Evolutionary conservation across 495 filamentous ascomycete genomes (phyloP), one percentile per base, ranked within the genome.

Genomic region (Chaetomidium leptoderma): DNA sequence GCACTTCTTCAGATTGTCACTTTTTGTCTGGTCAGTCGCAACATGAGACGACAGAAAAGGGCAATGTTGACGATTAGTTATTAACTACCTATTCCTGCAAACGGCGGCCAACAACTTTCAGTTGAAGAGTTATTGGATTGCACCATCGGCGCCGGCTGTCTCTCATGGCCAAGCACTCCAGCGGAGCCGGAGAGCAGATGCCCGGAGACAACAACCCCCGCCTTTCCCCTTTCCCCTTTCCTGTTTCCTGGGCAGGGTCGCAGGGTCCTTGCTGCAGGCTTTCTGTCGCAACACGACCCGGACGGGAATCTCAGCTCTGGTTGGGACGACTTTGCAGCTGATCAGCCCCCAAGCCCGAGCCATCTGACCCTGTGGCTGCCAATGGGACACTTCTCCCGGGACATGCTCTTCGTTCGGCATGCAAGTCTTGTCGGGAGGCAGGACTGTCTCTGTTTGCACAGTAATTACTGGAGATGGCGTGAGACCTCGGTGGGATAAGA

Each of bases 211-310:
- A 8, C n/a, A 19, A 39, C 24, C 35, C 49, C 49, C 49, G 33
- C 33, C 49, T 39, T 52, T 40, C 17, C 49, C 33, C 14, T 50
- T 50, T 36, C 11, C 16, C 35, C n/a, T n/a, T n/a, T n/a, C n/a
- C n/a, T n/a, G n/a, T n/a, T n/a, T n/a, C n/a, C n/a, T n/a, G n/a
- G 35, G 49, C 35, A 7, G 42, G 45, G 2, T n/a, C 24, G 44
- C 44, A 26, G 47, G 30, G 32, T 26, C 30, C 19, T 29, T 51
- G 33, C 30, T 36, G 47, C 42, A 35, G 30, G 17, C 40, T 11
- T 4, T n/a, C 43, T 29, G 23, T 16, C n/a, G n/a, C n/a, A 24
- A 44, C 45, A 48, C n/a, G n/a, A n/a, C n/a, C n/a, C n/a, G n/a
- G n/a, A n/a, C n/a, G n/a, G n/a, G n/a, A n/a, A n/a, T n/a, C n/a